phyloP scores from a whole-genome alignment of 495 filamentous ascomycete species.

The Penicillium odoratum region DNA sequence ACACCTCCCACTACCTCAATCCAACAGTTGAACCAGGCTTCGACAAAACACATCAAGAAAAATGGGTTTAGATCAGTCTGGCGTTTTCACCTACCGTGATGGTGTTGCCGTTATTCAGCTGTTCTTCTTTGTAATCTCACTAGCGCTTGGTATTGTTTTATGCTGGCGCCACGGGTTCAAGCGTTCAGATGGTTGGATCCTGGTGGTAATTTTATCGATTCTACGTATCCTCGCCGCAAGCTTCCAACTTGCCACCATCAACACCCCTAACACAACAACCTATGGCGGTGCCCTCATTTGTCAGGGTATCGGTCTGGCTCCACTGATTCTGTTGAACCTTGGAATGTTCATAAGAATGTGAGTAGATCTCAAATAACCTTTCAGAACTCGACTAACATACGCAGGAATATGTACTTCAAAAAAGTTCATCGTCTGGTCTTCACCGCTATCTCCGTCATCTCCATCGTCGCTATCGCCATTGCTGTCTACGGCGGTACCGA shows the following conservation, averaged over 20 bases:
- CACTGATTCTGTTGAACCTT: neutral
- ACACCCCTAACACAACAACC: neutral
- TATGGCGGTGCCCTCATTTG: constrained; percentile 1
- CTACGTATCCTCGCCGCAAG: neutral
- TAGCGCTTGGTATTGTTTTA: neutral
- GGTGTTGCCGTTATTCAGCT: constrained; percentile 1
- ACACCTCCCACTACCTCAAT: neutral
- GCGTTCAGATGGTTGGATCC: constrained; percentile 1
- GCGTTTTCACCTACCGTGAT: neutral
- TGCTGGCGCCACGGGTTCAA: neutral
- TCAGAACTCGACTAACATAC: neutral
- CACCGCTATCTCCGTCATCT: neutral
- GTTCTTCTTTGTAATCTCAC: neutral
- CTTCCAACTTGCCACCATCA: neutral
- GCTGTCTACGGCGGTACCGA: neutral
- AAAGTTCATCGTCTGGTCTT: neutral
- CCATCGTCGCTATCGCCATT: neutral
- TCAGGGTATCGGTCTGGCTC: neutral
- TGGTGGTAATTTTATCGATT: neutral
- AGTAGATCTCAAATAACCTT: neutral
- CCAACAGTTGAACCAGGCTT: neutral
- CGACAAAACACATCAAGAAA: neutral
- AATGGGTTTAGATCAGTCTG: neutral
- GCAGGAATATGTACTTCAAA: neutral
- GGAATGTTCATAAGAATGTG: neutral